Evolutionary conservation across 129 eudicot genomes (phyloP).

Genomic region (Deinandra increscens): DNA sequence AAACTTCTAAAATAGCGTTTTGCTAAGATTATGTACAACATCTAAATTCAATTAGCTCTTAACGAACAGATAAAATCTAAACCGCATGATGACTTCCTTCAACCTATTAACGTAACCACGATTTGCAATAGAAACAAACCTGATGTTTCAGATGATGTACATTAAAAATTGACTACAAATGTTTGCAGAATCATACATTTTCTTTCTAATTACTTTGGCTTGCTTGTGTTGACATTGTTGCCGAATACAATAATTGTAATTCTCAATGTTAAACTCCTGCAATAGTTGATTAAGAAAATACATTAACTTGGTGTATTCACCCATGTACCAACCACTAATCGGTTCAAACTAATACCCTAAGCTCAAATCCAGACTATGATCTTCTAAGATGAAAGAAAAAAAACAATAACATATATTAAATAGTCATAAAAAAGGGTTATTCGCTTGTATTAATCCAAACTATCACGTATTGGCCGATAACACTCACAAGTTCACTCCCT

Average conservation of each 20-base stretch:
- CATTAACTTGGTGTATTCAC: background rate
- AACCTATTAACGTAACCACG: background rate
- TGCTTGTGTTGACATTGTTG: conserved; percentile 93
- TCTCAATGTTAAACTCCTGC: conserved; percentile 88
- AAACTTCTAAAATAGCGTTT: background rate
- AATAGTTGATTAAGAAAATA: background rate
- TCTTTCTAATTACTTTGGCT: conserved; percentile 80
- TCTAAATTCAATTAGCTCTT: background rate
- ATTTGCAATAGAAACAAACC: background rate
- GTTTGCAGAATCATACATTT: conserved; percentile 50
- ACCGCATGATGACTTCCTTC: background rate
- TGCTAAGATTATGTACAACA: background rate
- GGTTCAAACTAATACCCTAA: background rate
- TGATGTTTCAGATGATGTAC: background rate
- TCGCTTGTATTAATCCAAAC: too few relatives aligned
- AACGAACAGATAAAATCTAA: background rate
- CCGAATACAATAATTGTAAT: conserved; percentile 81
- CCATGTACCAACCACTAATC: background rate
- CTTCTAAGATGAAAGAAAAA: too few relatives aligned
- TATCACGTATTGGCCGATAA: too few relatives aligned
- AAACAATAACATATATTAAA: too few relatives aligned
- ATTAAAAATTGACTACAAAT: background rate
- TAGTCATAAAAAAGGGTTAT: too few relatives aligned
- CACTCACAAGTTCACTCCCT: too few relatives aligned
- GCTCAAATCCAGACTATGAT: too few relatives aligned